Evolutionary conservation across 163 green algal genomes (phyloP).

Genomic region (Scenedesmus sp.): DNA sequence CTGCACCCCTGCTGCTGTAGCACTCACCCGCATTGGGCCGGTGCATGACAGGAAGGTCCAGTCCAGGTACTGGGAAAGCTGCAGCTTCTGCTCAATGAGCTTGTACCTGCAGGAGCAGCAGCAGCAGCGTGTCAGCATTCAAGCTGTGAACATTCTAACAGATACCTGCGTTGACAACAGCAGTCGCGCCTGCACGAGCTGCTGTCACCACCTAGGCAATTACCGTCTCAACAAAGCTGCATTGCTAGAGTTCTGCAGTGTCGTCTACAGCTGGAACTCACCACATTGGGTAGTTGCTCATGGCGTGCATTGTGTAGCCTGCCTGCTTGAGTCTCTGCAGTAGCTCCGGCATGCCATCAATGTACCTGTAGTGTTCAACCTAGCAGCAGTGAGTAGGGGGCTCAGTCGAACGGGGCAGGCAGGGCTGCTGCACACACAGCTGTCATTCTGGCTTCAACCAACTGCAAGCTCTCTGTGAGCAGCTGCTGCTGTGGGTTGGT

Average conservation of each 20-base stretch:
- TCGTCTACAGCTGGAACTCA: slow-evolving; percentile 34
- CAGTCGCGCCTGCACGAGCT: no score
- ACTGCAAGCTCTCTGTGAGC: neutral
- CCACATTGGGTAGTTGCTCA: slow-evolving; percentile 92
- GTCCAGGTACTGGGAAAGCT: slow-evolving; percentile 74
- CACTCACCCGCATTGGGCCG: slow-evolving; percentile 77
- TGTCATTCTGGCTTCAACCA: neutral
- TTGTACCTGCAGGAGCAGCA: slow-evolving; percentile 66
- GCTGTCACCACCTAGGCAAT: no score
- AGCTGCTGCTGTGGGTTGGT: neutral
- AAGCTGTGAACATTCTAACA: neutral
- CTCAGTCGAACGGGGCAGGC: neutral
- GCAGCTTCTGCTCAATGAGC: slow-evolving; percentile 87
- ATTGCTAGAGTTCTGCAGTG: neutral
- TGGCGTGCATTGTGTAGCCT: slow-evolving; percentile 80
- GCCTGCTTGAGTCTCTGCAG: slow-evolving; percentile 68
- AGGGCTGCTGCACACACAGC: neutral
- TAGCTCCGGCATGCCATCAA: slow-evolving; percentile 85
- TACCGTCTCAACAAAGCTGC: no score
- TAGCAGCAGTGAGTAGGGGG: slow-evolving; percentile 47
- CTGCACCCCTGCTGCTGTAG: neutral
- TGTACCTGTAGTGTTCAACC: slow-evolving; percentile 76
- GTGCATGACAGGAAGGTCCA: slow-evolving; percentile 93
- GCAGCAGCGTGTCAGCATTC: slow-evolving; percentile 18
- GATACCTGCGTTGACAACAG: no score